Conservation (phyloP, 1,284 basidiomycete genomes). For the Wolfiporia cocos region DNA sequence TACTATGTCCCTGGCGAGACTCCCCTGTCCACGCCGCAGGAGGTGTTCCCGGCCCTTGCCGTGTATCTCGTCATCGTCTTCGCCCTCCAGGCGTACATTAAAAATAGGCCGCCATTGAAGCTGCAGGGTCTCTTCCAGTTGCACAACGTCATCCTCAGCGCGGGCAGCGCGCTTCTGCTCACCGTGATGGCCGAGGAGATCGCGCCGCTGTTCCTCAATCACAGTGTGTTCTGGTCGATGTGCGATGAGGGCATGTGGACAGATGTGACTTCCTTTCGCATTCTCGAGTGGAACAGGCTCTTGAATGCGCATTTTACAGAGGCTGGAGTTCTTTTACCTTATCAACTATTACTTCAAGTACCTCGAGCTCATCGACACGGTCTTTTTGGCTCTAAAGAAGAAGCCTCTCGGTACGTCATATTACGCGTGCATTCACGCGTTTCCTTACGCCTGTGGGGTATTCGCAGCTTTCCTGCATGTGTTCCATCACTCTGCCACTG, state of each 20-base stretch:
- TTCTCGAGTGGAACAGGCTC: slow-evolving; percentile 5
- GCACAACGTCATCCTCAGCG: slow-evolving; percentile 87
- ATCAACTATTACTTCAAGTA: slow-evolving; percentile 99
- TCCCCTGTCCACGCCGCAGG: slow-evolving; percentile 75
- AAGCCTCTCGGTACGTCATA: slow-evolving; percentile 78
- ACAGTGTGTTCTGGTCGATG: slow-evolving; percentile 73
- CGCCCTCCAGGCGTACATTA: slow-evolving; percentile 83
- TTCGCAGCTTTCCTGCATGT: slow-evolving; percentile 89
- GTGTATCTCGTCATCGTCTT: slow-evolving; percentile 91
- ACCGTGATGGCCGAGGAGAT: slow-evolving; percentile 89
- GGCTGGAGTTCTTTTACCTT: slow-evolving; percentile 92
- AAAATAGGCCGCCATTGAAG: slow-evolving; percentile 65
- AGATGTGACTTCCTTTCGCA: slow-evolving; percentile 45
- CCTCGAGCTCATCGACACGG: slow-evolving; percentile 89
- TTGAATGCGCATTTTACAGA: slow-evolving; percentile 34
- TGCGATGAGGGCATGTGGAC: slow-evolving; percentile 84
- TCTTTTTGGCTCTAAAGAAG: slow-evolving; percentile 98
- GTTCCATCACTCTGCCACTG: slow-evolving; percentile 99
- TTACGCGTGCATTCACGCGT: slow-evolving; percentile 3
- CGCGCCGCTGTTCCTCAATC: slow-evolving; percentile 65
- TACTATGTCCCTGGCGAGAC: slow-evolving; percentile 71
- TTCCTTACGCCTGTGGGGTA: slow-evolving; percentile 3
- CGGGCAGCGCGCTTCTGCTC: slow-evolving; percentile 79
- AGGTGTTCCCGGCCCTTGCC: slow-evolving; percentile 65
- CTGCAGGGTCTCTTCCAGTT: slow-evolving; percentile 87